A percentile compares a stretch with the other conserved stretches of the same genome.
Conservation (phyloP, 2,329 filamentous ascomycete genomes). For the Cytospora schulzeri region DNA sequence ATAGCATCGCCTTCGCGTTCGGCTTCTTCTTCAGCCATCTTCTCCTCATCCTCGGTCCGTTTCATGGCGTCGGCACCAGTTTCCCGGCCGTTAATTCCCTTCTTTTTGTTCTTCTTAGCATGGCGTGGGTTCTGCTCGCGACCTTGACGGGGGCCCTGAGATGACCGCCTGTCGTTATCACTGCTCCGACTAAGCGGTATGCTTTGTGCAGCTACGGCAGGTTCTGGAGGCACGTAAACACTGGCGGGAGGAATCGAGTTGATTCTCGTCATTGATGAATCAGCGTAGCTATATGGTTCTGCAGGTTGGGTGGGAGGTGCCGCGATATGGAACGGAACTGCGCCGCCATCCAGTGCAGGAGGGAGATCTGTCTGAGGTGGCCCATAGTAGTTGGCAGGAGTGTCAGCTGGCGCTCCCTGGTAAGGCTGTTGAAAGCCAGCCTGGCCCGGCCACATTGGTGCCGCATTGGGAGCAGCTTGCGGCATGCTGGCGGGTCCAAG, state of each 20-base stretch:
- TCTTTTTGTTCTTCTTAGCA: constrained; percentile 29
- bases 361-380: constrained; percentile 5
- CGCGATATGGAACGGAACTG: constrained; percentile 4
- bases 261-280: background rate
- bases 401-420: constrained; percentile 13
- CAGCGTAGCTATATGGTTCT: constrained; percentile 7
- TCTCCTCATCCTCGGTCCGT: constrained; percentile 30
- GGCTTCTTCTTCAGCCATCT: constrained; percentile 34
- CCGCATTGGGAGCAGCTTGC: constrained; percentile 3
- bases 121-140: constrained; percentile 21
- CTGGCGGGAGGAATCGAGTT: background rate
- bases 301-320: background rate
- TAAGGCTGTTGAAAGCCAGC: constrained; percentile 13
- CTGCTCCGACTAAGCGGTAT: constrained; percentile 8
- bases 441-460: constrained; percentile 20
- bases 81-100: constrained; percentile 25
- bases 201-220: background rate
- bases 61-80: constrained; percentile 20
- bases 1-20: constrained; percentile 36
- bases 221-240: constrained; percentile 1
- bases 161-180: constrained; percentile 27
- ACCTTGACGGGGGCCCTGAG: constrained; percentile 24
- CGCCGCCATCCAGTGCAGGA: background rate
- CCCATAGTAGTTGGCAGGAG: constrained; percentile 12
- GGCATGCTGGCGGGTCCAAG: constrained; percentile 31